Conservation (phyloP, 495 filamentous ascomycete species). For the Penicillium coprophilum region DNA sequence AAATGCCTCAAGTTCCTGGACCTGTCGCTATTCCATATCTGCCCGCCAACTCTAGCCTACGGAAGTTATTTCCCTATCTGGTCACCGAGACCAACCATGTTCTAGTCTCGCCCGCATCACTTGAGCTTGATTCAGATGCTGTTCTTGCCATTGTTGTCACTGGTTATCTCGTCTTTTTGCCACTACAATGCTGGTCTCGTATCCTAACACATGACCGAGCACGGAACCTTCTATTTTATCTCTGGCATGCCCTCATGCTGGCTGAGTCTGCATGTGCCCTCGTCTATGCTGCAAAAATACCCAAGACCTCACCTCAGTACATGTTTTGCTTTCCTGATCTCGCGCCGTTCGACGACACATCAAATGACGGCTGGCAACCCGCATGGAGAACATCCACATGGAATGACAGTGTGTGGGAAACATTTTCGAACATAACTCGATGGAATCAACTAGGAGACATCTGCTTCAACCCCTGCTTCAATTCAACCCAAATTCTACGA, state of each 20-base stretch:
- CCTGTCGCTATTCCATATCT: constrained; percentile 31
- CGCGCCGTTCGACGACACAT: constrained; percentile 20
- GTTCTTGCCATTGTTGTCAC: constrained; percentile 40
- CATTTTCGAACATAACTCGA: constrained; percentile 25
- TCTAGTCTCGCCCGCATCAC: constrained; percentile 25
- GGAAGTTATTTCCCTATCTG: constrained; percentile 24
- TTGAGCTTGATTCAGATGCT: constrained; percentile 37
- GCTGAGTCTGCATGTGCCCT: constrained; percentile 33
- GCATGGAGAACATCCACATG: constrained; percentile 26
- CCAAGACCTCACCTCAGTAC: constrained; percentile 27
- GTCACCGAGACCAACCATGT: constrained; percentile 26
- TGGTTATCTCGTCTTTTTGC: constrained; percentile 39
- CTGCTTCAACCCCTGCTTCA: constrained; percentile 39
- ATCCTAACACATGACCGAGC: constrained; percentile 27
- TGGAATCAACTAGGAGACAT: constrained; percentile 27
- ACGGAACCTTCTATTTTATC: constrained; percentile 28
- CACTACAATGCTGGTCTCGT: constrained; percentile 38
- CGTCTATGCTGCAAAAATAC: constrained; percentile 21
- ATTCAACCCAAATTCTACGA: constrained; percentile 32
- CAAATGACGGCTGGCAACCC: constrained; percentile 33
- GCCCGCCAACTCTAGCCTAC: constrained; percentile 20
- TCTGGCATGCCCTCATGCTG: constrained; percentile 37
- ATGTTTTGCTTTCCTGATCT: constrained; percentile 36
- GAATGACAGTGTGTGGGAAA: constrained; percentile 35
- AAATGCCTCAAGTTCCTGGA: constrained; percentile 12